Base-by-base conservation (phyloP, 1,284 basidiomycete genomes). In the Sporisorium graminicola region DNA sequence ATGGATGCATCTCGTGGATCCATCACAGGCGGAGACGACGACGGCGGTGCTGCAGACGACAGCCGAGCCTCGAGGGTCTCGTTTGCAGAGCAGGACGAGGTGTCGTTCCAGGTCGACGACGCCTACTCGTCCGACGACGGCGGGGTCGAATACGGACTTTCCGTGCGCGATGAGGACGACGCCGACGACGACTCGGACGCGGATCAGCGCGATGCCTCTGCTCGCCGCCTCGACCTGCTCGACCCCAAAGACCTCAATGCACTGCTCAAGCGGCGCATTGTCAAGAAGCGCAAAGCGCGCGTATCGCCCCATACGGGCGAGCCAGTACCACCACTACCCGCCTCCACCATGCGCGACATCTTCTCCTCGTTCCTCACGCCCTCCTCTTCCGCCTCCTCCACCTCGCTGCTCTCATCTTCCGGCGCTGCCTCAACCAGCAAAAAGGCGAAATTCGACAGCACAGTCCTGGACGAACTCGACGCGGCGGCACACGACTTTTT, bases 221-320 rank as follows among this genome's bases (percentile, higher is more conserved):
- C 49, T 0, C 46, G 50, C 1, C 63, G 49, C 7, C 51, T 77
- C 16, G 65, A 77, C 44, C 63, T 77, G 20, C 40, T 77, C 12
- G 65, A 77, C 13, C 62, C 74, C 0, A 69, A 69, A 29, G 69
- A 77, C 37, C 62, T 77, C 31, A 77, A 68, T 16, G 65, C 74
- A 0, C 42, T 77, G n/a, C 69, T 77, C 59, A 77, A 77, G 26
- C 44, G 69, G 1, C 55, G 74, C 0, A 73, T 77, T 29, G 74
- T 77, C 37, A 72, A 72, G 49, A 77, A 77, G 24, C 74, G 74
- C 22, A 72, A 73, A 42, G 54, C 69, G 12, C 59, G 66, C 33
- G 33, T 66, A 24, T 77, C 74, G 0, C 65, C 74, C 1, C 50
- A 58, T 47, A 69, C 74, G 4, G 65, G 65, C 16, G 50, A 40